phyloP scores from a whole-genome alignment of 306 rosid species.

The Elaeagnus macrophylla region DNA sequence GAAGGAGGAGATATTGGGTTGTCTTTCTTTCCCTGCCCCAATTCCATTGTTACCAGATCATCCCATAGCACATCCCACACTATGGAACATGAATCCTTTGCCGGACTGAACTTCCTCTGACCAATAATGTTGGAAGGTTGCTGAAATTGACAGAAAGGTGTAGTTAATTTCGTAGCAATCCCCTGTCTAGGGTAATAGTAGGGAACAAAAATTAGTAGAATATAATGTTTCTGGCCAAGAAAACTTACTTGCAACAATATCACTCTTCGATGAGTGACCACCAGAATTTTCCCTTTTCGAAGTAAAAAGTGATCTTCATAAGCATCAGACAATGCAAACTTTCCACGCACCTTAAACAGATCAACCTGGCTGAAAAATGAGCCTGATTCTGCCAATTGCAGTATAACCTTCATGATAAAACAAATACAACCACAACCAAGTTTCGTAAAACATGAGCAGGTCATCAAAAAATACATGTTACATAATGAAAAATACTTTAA shows the following conservation, averaged over 20 bases:
- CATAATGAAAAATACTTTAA: neutral
- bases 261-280: slow-evolving; percentile 81
- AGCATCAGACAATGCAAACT: slow-evolving; percentile 94
- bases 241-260: slow-evolving; percentile 77
- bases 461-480: slow-evolving; percentile 1
- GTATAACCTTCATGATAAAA: slow-evolving; percentile 61
- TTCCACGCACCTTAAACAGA: slow-evolving; percentile 95
- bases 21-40: slow-evolving; percentile 73
- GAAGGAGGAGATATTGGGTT: slow-evolving; percentile 57
- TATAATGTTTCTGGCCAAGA: slow-evolving; percentile 4
- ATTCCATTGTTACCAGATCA: slow-evolving; percentile 66
- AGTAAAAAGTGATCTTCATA: slow-evolving; percentile 94
- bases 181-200: no score
- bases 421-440: slow-evolving; percentile 8
- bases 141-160: slow-evolving; percentile 37
- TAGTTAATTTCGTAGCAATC: neutral
- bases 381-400: slow-evolving; percentile 97
- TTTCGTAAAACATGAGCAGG: neutral
- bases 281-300: slow-evolving; percentile 69
- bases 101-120: slow-evolving; percentile 93
- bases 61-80: slow-evolving; percentile 89
- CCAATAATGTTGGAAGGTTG: slow-evolving; percentile 81
- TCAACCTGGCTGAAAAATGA: slow-evolving; percentile 95
- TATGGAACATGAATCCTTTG: slow-evolving; percentile 90
- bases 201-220: neutral